Percentiles rank a stretch among this genome's conserved stretches.
phyloP scores from a whole-genome alignment of 139 green algal species.

The Zygnema circumcarinatum region DNA sequence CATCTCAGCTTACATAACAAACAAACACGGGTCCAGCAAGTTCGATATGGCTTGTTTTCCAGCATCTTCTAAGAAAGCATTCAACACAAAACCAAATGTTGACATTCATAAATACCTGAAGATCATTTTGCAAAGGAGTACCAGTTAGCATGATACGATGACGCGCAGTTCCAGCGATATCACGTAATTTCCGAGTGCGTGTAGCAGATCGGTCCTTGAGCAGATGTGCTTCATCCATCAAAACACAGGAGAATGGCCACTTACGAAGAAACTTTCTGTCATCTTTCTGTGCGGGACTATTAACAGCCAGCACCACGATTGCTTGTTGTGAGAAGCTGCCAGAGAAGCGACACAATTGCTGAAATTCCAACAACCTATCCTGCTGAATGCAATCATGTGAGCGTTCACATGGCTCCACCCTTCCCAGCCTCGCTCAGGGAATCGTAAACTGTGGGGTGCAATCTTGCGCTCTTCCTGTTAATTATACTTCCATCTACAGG shows the following conservation, averaged over 20 bases:
- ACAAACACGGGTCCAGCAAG: too few species aligned
- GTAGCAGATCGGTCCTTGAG: conserved; percentile 81
- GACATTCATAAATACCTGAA: too few species aligned
- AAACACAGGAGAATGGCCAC: conserved; percentile 39
- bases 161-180: conserved; percentile 46
- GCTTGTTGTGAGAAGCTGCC: neutral
- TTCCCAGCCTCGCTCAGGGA: too few species aligned
- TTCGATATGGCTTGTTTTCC: too few species aligned
- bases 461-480: too few species aligned
- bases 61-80: too few species aligned
- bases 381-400: neutral
- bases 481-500: too few species aligned
- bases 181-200: conserved; percentile 38
- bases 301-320: conserved; percentile 21
- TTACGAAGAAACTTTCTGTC: conserved; percentile 65
- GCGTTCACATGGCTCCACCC: neutral
- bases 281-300: conserved; percentile 64
- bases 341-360: neutral
- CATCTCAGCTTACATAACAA: too few species aligned
- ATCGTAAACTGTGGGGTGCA: too few species aligned
- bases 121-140: conserved; percentile 93
- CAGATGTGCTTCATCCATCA: conserved; percentile 80
- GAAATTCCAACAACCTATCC: neutral
- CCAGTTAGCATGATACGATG: conserved; percentile 80
- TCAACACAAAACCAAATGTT: too few species aligned